phyloP scores from a whole-genome alignment of 2,329 filamentous ascomycete species.

The Scytalidium sp. region DNA sequence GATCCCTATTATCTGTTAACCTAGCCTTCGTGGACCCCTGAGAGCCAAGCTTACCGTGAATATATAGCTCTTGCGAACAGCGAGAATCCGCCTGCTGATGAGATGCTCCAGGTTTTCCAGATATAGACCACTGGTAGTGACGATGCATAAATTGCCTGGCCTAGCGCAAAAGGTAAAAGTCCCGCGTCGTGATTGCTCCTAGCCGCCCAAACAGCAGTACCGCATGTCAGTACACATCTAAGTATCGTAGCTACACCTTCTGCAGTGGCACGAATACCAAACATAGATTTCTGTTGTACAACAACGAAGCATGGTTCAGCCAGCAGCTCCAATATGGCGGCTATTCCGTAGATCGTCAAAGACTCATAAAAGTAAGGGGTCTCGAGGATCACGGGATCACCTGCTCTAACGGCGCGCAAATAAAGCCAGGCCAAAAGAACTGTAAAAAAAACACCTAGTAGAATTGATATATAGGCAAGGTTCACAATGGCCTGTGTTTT shows the following conservation, averaged over 20 bases:
- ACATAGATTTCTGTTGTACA: slow-evolving; percentile 76
- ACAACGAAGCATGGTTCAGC: slow-evolving; percentile 89
- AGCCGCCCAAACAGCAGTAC: slow-evolving; percentile 62
- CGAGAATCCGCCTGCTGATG: slow-evolving; percentile 62
- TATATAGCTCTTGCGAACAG: slow-evolving; percentile 51
- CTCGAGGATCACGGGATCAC: slow-evolving; percentile 43
- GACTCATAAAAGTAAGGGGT: slow-evolving; percentile 61
- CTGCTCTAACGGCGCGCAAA: slow-evolving; percentile 46
- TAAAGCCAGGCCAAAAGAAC: slow-evolving; percentile 66
- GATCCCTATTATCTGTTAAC: slow-evolving; percentile 13
- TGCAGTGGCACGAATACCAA: slow-evolving; percentile 75
- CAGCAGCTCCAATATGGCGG: slow-evolving; percentile 69
- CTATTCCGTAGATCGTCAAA: slow-evolving; percentile 52
- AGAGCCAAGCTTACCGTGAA: slow-evolving; percentile 20
- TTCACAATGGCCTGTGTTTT: slow-evolving; percentile 79
- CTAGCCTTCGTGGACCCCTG: neutral
- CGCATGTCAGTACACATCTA: slow-evolving; percentile 74
- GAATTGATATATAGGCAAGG: slow-evolving; percentile 75
- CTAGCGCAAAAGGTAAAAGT: slow-evolving; percentile 83
- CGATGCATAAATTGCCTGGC: slow-evolving; percentile 74
- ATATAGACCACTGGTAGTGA: slow-evolving; percentile 69
- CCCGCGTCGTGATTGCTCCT: slow-evolving; percentile 55
- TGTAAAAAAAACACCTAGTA: slow-evolving; percentile 64
- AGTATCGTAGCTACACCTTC: slow-evolving; percentile 80
- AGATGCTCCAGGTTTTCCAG: slow-evolving; percentile 54